phyloP scores from a whole-genome alignment of 106 monocot genomes.

The Phalaenopsis aphrodite region DNA sequence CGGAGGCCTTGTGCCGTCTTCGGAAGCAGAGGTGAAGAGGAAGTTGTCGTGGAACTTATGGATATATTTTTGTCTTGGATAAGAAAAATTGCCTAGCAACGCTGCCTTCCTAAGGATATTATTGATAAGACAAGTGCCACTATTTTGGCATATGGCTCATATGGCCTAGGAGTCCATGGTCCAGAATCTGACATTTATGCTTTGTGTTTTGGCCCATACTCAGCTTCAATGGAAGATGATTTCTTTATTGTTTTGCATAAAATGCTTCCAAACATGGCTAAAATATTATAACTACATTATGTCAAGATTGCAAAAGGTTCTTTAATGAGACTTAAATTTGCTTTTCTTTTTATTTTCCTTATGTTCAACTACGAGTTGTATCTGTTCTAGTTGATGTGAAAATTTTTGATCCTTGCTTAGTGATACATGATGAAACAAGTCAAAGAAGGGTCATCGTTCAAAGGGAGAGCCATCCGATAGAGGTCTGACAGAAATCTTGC shows the following conservation, averaged over 20 bases:
- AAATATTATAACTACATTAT: constrained; percentile 29
- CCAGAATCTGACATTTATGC: constrained; percentile 40
- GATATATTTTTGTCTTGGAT: constrained; percentile 16
- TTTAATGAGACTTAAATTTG: constrained; percentile 39
- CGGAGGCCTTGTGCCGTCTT: no score
- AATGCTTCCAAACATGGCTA: constrained; percentile 28
- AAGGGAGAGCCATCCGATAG: no score
- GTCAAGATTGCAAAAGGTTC: constrained; percentile 38
- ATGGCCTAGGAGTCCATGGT: constrained; percentile 35
- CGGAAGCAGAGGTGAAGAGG: no score
- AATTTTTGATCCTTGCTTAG: constrained; percentile 2
- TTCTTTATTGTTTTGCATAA: constrained; percentile 25
- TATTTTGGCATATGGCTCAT: constrained; percentile 25
- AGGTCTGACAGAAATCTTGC: no score
- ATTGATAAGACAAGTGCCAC: constrained; percentile 19
- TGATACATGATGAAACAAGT: constrained; percentile 2
- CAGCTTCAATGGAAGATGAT: constrained; percentile 33
- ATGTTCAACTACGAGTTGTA: constrained; percentile 18
- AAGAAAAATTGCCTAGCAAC: constrained; percentile 17
- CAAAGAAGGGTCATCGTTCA: not conserved
- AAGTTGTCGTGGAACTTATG: no score
- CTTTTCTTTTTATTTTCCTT: constrained; percentile 35
- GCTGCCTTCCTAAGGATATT: constrained; percentile 10
- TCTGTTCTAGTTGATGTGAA: constrained; percentile 21
- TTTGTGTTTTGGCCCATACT: constrained; percentile 27